Percentiles rank a stretch among this genome's conserved stretches.
phyloP scores from a whole-genome alignment of 352 stramenopile genomes.

The Phytophthora litchii region DNA sequence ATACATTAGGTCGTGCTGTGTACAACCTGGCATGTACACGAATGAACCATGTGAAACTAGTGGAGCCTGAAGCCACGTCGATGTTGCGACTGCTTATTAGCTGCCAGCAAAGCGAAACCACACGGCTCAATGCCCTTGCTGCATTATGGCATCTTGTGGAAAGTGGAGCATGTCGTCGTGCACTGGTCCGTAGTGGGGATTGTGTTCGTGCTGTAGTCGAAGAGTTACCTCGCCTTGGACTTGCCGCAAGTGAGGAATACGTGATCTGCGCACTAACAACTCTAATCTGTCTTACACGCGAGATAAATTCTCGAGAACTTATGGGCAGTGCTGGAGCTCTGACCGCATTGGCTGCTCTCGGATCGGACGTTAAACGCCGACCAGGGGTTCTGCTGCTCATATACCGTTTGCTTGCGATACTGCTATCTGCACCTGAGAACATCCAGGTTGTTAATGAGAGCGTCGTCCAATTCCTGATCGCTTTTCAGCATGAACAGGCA shows the following conservation, averaged over 20 bases:
- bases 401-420: conserved; percentile 59
- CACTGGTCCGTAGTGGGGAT: conserved; percentile 48
- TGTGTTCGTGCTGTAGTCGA: conserved; percentile 54
- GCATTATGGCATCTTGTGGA: conserved; percentile 62
- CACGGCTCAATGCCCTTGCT: conserved; percentile 55
- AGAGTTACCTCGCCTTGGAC: conserved; percentile 39
- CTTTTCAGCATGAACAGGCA: conserved; percentile 41
- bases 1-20: conserved; percentile 55
- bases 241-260: conserved; percentile 32
- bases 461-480: conserved; percentile 64
- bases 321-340: conserved; percentile 47
- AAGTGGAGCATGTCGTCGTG: conserved; percentile 50
- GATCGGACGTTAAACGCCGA: conserved; percentile 8
- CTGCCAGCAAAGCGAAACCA: conserved; percentile 25
- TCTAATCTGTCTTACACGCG: conserved; percentile 40
- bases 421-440: conserved; percentile 55
- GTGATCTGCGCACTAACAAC: conserved; percentile 49
- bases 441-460: conserved; percentile 46
- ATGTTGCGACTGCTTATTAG: conserved; percentile 45
- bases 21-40: conserved; percentile 74
- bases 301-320: conserved; percentile 41
- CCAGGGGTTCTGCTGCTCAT: conserved; percentile 32
- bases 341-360: conserved; percentile 45
- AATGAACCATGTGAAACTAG: conserved; percentile 71
- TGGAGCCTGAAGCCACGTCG: conserved; percentile 50